phyloP scores from a whole-genome alignment of 306 rosid species.

The Adenanthera pavonina region DNA sequence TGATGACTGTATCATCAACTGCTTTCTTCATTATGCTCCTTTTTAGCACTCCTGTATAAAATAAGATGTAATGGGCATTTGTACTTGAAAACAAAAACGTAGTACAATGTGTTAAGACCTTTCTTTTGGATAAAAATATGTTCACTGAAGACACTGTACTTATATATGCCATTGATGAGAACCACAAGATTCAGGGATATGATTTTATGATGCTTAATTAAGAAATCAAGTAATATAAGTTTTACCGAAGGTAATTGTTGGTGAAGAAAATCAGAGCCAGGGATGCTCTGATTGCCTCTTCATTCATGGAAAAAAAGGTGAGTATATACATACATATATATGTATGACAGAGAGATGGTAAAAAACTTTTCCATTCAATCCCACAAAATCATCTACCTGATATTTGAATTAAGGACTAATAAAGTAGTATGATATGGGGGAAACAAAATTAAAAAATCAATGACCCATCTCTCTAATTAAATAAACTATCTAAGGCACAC shows the following conservation, averaged over 20 bases:
- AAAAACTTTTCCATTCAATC: background rate
- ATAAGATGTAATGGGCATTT: background rate
- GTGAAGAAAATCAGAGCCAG: background rate
- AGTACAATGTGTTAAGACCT: background rate
- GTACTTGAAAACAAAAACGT: background rate
- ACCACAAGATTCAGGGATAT: background rate
- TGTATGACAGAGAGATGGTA: background rate
- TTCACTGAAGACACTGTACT: conserved; percentile 14
- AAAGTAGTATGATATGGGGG: background rate
- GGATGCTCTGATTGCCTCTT: background rate
- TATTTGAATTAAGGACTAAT: background rate
- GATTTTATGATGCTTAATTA: background rate
- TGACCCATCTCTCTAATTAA: background rate
- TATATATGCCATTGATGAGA: background rate
- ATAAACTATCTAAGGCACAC: background rate
- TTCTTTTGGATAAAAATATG: background rate
- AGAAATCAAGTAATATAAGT: conserved; percentile 1
- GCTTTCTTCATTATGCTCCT: conserved; percentile 22
- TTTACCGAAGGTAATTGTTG: background rate
- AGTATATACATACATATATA: too few species aligned
- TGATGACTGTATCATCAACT: background rate
- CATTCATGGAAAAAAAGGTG: background rate
- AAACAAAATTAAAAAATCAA: background rate
- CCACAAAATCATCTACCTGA: background rate
- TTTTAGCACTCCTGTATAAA: conserved; percentile 18